A percentile compares a stretch with the other conserved stretches of the same genome.
These are phyloP conservation scores for Microdochium nivale DNA, from an alignment of 2,329 filamentous ascomycete genomes.

Conservation along the genomic window DNA sequence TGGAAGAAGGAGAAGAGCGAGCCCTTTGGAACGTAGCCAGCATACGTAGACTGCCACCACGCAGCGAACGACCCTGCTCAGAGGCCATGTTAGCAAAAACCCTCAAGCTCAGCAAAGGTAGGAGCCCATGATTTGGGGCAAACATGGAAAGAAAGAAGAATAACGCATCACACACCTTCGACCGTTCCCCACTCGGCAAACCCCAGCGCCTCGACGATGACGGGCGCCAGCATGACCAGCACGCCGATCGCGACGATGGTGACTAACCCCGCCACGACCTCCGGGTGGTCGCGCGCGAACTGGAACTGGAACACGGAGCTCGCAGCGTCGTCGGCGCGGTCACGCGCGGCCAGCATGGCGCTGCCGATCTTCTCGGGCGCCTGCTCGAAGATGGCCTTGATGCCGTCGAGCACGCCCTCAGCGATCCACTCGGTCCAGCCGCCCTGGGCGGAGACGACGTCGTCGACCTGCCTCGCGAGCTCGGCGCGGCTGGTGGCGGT, in stretches of 20 bases:
- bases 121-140: no score
- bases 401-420: conserved; percentile 15
- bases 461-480: conserved; percentile 14
- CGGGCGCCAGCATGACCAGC: conserved; percentile 16
- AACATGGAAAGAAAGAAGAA: neutral
- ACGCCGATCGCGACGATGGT: conserved; percentile 21
- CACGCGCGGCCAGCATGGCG: conserved; percentile 14
- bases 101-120: no score
- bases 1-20: conserved; percentile 33
- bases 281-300: conserved; percentile 20
- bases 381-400: conserved; percentile 15
- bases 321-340: conserved; percentile 14
- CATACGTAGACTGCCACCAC: conserved; percentile 26
- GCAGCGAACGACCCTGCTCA: conserved; percentile 25
- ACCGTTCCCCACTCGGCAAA: conserved; percentile 20
- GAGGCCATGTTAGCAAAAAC: neutral
- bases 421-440: conserved; percentile 22
- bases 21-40: conserved; percentile 26
- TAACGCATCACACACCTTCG: conserved; percentile 12
- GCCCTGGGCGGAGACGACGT: conserved; percentile 11
- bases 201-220: conserved; percentile 18
- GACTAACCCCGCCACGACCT: conserved; percentile 9
- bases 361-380: conserved; percentile 13
- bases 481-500: conserved; percentile 1
- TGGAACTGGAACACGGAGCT: conserved; percentile 12